phyloP scores from a whole-genome alignment of 106 monocot genomes.

The Triglochin maritima region DNA sequence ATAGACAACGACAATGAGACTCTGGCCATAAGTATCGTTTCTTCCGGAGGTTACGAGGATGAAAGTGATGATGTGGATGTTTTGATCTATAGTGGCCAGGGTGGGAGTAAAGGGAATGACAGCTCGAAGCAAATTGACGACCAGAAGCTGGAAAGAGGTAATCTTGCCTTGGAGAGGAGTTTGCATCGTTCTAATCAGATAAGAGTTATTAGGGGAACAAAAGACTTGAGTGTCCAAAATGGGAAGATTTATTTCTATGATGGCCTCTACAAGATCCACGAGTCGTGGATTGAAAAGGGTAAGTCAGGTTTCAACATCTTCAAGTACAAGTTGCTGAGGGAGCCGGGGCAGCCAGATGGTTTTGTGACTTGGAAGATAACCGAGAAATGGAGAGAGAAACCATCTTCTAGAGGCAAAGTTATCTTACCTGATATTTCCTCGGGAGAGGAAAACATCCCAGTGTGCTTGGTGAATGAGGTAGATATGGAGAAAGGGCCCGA shows the following conservation, averaged over 20 bases:
- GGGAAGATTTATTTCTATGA: conserved; percentile 77
- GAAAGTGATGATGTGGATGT: conserved; percentile 40
- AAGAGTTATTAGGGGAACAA: conserved; percentile 53
- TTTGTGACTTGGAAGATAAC: conserved; percentile 48
- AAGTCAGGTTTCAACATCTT: conserved; percentile 63
- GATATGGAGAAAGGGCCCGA: conserved; percentile 45
- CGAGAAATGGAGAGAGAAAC: conserved; percentile 53
- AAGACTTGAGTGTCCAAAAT: conserved; percentile 18
- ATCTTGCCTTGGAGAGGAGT: conserved; percentile 75
- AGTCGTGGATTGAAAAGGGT: conserved; percentile 53
- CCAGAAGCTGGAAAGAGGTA: conserved; percentile 77
- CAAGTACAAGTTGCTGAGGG: conserved; percentile 60
- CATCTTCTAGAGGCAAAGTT: conserved; percentile 36
- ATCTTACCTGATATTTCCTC: conserved; percentile 55
- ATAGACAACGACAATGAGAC: conserved; percentile 35
- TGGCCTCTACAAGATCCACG: conserved; percentile 55
- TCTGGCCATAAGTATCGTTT: conserved; percentile 64
- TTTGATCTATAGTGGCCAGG: conserved; percentile 65
- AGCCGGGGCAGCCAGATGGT: conserved; percentile 57
- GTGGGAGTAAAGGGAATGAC: conserved; percentile 18
- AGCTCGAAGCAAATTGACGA: conserved; percentile 22
- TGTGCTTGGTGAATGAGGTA: conserved; percentile 71
- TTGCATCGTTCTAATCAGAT: conserved; percentile 33
- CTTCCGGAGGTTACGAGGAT: conserved; percentile 72
- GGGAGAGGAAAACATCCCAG: conserved; percentile 47